Percentiles rank a stretch among this genome's conserved stretches.
These are phyloP conservation scores for Plasmodium vinckei DNA, from an alignment of 169 alveolate genomes.

Conservation along the genomic window DNA sequence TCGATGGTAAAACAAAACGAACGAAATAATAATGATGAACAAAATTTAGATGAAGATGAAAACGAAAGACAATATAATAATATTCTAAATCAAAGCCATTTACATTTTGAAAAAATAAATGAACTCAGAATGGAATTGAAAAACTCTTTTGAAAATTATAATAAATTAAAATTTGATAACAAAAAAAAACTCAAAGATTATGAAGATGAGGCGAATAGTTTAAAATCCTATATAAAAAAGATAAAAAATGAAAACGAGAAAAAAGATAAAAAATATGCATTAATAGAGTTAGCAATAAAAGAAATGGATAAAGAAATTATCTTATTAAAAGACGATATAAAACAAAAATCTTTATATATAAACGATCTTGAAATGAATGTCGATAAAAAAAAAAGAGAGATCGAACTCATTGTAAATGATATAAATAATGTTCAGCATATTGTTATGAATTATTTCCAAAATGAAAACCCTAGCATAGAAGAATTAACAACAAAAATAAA, in stretches of 20 bases:
- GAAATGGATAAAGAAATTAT: conserved; percentile 74
- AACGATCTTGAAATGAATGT: conserved; percentile 28
- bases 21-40: neutral
- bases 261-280: conserved; percentile 62
- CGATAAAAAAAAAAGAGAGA: conserved; percentile 11
- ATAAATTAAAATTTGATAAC: conserved; percentile 60
- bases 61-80: neutral
- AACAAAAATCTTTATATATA: conserved; percentile 23
- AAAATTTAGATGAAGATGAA: neutral
- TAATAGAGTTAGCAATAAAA: conserved; percentile 63
- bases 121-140: conserved; percentile 60
- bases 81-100: conserved; percentile 4
- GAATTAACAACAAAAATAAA: conserved; percentile 19
- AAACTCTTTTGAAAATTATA: conserved; percentile 51
- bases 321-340: conserved; percentile 30
- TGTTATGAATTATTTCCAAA: conserved; percentile 36
- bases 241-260: conserved; percentile 64
- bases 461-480: conserved; percentile 11
- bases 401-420: conserved; percentile 32
- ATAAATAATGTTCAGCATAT: conserved; percentile 15
- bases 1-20: neutral
- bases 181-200: conserved; percentile 58
- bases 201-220: conserved; percentile 67
- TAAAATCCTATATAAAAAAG: conserved; percentile 41
- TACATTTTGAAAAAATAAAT: conserved; percentile 45